phyloP scores from a whole-genome alignment of 176 grass and related monocot genomes.

The Canna indica region DNA sequence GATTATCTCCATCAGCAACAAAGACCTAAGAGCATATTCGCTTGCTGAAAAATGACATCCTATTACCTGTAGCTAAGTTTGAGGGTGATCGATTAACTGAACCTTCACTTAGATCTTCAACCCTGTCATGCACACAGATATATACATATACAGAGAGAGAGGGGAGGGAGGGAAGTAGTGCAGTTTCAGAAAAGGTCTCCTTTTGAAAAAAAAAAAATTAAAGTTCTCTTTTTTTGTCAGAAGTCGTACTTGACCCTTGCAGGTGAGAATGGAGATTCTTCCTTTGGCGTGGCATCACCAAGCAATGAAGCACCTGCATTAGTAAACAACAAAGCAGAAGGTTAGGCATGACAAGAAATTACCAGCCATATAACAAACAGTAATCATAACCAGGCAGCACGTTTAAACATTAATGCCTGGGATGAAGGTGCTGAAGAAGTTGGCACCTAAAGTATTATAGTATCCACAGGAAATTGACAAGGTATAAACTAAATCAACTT shows the following conservation, averaged over 20 bases:
- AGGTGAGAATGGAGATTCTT: constrained; percentile 94
- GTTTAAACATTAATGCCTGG: background rate
- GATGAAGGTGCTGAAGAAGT: background rate
- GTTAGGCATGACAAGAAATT: background rate
- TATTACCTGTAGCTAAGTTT: constrained; percentile 50
- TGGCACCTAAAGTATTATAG: too few species aligned
- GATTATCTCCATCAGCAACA: background rate
- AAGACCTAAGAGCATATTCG: background rate
- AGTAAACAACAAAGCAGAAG: constrained; percentile 11
- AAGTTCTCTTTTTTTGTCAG: background rate
- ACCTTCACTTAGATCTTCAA: constrained; percentile 80
- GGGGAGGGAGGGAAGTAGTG: background rate
- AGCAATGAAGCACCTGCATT: constrained; percentile 49
- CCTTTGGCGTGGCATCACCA: constrained; percentile 58
- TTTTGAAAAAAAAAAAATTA: constrained; percentile 17
- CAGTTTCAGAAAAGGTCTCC: constrained; percentile 18
- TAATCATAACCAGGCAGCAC: background rate
- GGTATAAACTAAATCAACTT: background rate
- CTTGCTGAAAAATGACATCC: constrained; percentile 5
- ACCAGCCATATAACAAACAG: too few species aligned
- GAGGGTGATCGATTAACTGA: constrained; percentile 53
- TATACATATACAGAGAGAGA: background rate
- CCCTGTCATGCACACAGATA: constrained; percentile 22
- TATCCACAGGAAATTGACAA: background rate
- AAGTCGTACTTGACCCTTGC: constrained; percentile 67